These are phyloP conservation scores for Pharnaceum exiguum DNA, from an alignment of 148 eudicot species.

Conservation along the genomic window DNA sequence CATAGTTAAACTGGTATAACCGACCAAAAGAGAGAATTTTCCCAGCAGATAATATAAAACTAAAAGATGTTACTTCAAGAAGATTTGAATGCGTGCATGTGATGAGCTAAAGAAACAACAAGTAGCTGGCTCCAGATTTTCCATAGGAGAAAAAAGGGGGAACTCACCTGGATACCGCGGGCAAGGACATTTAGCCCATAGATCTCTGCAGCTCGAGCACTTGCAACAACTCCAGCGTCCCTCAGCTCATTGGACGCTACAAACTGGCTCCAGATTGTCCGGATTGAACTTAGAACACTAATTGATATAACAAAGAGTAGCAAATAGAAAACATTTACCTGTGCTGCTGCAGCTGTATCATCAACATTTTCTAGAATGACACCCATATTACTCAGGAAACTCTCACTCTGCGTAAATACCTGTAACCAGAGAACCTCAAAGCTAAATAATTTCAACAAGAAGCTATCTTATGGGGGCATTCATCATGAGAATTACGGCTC, in stretches of 20 bases:
- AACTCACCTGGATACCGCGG: slow-evolving; percentile 46
- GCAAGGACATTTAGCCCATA: slow-evolving; percentile 51
- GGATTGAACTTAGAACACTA: not conserved
- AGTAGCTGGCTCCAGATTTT: not conserved
- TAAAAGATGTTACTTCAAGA: too few species aligned
- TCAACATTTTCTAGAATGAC: slow-evolving; percentile 42
- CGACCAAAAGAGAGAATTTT: too few species aligned
- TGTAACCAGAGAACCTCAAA: too few species aligned
- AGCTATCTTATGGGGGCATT: too few species aligned
- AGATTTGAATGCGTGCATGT: too few species aligned
- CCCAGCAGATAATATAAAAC: too few species aligned
- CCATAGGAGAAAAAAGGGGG: not conserved
- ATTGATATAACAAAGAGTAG: not conserved
- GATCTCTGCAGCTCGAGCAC: slow-evolving; percentile 49
- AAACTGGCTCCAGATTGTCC: slow-evolving; percentile 17
- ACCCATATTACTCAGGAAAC: too few species aligned
- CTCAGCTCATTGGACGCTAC: slow-evolving; percentile 38
- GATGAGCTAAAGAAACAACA: too few species aligned
- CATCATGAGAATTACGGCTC: too few species aligned
- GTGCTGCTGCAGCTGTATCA: slow-evolving; percentile 55
- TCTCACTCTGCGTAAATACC: too few species aligned
- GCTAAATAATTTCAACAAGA: too few species aligned
- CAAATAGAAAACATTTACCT: slow-evolving; percentile 23
- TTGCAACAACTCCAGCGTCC: slow-evolving; percentile 54
- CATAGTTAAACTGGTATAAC: too few species aligned